Evolutionary conservation across 345 rosid species (phyloP), one percentile per base, ranked within the genome.

Genomic region (Noccaea bulbosa): DNA sequence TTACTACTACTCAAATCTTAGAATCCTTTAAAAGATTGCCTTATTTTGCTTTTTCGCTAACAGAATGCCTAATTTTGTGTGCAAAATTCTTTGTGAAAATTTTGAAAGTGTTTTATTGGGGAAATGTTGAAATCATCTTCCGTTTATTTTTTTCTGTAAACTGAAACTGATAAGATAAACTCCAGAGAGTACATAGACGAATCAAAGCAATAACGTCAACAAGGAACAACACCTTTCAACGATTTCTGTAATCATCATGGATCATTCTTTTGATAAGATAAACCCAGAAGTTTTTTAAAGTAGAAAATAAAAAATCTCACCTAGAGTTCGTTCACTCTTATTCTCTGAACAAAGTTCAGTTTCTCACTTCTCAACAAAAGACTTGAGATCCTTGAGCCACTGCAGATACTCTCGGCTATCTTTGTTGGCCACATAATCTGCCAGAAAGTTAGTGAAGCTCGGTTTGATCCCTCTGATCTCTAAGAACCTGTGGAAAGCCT

Each of bases 381-480:
- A 72, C 78, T 83, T 84, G 71, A 88, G 73, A 67, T 82, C 83
- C 69, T 79, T 69, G 73, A 88, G 75, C 94, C 91, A 88, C 17
- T 55, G 70, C 41, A 81, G 52, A 70, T 83, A 86, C 80, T 88
- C 91, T 70, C 79, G 80, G 62, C 72, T 74, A 32, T 85, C 95
- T 77, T 87, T 89, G 56, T 79, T 80, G n/a, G 48, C 39, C 83
- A 80, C 74, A 77, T 85, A 85, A 61, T 73, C 82, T 0, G 76
- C 55, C 80, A 89, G 48, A 73, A 82, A 77, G 70, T 70, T 77
- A 4, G 81, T 67, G 20, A 72, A 73, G 74, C 77, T 77, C 4
- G 87, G 69, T 37, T 75, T 82, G 74, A 89, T 85, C 55, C 95
- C 95, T 72, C 95, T 83, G 40, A 82, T 74, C 83, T 82, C 92